These are phyloP conservation scores for Rhynchospora pubera DNA, from an alignment of 176 grass and related monocot species.

Conservation along the genomic window DNA sequence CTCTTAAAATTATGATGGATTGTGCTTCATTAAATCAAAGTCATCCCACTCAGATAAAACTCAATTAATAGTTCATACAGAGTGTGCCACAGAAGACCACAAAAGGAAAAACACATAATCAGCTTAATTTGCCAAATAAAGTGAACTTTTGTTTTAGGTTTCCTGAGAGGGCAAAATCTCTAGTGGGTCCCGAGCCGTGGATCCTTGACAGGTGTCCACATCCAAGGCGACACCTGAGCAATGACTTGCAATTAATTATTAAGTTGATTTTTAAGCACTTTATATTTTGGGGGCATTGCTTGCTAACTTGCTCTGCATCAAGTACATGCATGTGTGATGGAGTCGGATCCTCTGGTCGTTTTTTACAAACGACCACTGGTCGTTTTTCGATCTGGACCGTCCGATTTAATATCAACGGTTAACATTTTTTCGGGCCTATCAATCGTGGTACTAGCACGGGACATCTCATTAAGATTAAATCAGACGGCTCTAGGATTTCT, in stretches of 20 bases:
- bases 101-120: background rate
- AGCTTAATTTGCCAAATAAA: conserved; percentile 17
- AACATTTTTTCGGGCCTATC: no score
- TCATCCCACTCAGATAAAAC: background rate
- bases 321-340: background rate
- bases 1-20: background rate
- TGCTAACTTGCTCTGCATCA: background rate
- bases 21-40: background rate
- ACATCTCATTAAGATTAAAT: no score
- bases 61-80: background rate
- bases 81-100: background rate
- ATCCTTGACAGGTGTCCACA: background rate
- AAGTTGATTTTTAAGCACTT: conserved; percentile 6
- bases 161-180: background rate
- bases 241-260: background rate
- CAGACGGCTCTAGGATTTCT: no score
- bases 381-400: no score
- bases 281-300: background rate
- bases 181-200: background rate
- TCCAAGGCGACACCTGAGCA: background rate
- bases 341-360: no score
- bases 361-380: no score
- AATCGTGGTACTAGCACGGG: no score
- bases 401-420: no score
- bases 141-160: background rate